Base-by-base conservation (phyloP, 352 stramenopile species). In the Pythium sp. region DNA sequence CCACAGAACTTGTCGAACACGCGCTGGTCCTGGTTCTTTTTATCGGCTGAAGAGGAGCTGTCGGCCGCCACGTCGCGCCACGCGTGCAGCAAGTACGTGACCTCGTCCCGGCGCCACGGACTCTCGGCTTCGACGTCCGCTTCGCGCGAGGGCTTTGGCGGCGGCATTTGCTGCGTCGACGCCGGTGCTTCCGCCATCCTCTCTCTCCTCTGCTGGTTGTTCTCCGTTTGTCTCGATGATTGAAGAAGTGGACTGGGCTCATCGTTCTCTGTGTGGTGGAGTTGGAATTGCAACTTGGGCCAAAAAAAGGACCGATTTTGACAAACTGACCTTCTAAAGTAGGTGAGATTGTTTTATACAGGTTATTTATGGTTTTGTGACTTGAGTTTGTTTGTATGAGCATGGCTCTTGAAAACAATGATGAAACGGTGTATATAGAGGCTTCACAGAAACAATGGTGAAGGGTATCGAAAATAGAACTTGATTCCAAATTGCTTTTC, bases 1-100 rank as follows among this genome's bases (percentile, higher is more conserved):
- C 36, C 57, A 12, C 58, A 59, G 46, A 69, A 69, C 32, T 58
- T 60, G 55, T 58, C 56, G 22, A 64, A 69, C 12, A 69, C 47
- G 56, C 57, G 64, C 56, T 46, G n/a, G 32, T 62, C 38, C 3
- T 14, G 20, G 12, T 60, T 30, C 14, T 11, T 12, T 43, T 43
- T 36, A n/a, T 36, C 34, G 34, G 5, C 28, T 14, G 55, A 20
- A 7, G 18, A 4, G 18, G 30, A 61, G 57, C 57, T 46, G 57
- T 49, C n/a, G 57, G 53, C 34, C 34, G 57, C 57, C 1, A 62
- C 57, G 22, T 53, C 34, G 12, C 57, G 57, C 57, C 57, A 62
- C 57, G 38, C 57, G 57, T 49, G 57, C 34, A 62, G 57, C 34
- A 62, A 15, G 24, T 32, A 49, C 34, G 38, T 49, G 9, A 62